Evolutionary conservation across 2,329 filamentous ascomycete genomes (phyloP).

Genomic region (Sporothrix euskadiensis): DNA sequence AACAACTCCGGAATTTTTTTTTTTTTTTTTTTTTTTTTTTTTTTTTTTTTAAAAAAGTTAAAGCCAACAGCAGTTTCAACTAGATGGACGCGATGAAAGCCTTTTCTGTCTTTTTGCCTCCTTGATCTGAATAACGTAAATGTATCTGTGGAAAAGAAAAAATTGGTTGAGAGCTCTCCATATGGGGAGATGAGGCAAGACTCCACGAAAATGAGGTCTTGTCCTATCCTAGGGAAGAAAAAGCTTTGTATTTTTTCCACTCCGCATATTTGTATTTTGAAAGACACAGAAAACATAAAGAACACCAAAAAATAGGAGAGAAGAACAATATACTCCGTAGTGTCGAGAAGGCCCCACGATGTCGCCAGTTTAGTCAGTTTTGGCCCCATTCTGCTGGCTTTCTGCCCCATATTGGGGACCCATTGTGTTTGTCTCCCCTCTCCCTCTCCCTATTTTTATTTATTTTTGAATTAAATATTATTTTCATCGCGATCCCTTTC

Average conservation of each 20-base stretch:
- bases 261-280: background rate
- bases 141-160: background rate
- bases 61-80: background rate
- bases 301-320: background rate
- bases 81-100: background rate
- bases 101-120: conserved; percentile 5
- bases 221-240: background rate
- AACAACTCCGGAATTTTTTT: background rate
- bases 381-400: background rate
- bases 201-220: background rate
- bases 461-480: background rate
- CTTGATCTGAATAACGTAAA: background rate
- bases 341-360: background rate
- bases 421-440: background rate
- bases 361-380: background rate
- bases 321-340: background rate
- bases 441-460: background rate
- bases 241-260: background rate
- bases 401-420: background rate
- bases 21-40: background rate
- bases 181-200: background rate
- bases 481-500: background rate
- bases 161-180: too few relatives aligned
- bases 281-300: background rate
- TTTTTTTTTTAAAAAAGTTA: background rate